These are phyloP conservation scores for Yamadazyma sp. DNA, from an alignment of 805 yeast genomes.

Conservation along the genomic window DNA sequence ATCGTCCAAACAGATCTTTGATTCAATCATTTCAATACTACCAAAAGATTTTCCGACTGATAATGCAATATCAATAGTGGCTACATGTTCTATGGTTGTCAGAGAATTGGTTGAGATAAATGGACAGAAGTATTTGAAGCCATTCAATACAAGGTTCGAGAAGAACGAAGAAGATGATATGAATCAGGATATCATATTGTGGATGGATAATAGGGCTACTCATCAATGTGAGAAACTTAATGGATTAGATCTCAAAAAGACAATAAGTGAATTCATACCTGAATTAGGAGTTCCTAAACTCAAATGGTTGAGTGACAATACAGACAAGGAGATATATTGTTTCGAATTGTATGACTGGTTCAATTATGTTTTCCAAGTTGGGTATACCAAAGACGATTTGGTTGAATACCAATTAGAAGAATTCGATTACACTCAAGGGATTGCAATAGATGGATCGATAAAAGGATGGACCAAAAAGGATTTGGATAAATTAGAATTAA, in stretches of 20 bases:
- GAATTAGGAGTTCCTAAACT: constrained; percentile 61
- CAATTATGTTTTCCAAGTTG: constrained; percentile 24
- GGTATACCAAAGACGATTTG: constrained; percentile 10
- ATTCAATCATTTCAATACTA: constrained; percentile 24
- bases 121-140: constrained; percentile 23
- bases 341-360: constrained; percentile 55
- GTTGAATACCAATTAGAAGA: constrained; percentile 7
- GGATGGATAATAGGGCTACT: constrained; percentile 56
- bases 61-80: constrained; percentile 35
- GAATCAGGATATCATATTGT: constrained; percentile 45
- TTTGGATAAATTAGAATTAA: constrained; percentile 20
- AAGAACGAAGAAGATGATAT: constrained; percentile 9
- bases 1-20: constrained; percentile 37
- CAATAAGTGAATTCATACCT: constrained; percentile 47
- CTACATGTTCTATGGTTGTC: constrained; percentile 61
- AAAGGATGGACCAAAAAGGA: constrained; percentile 47
- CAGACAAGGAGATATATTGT: constrained; percentile 24
- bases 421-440: constrained; percentile 3
- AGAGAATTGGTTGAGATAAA: constrained; percentile 17
- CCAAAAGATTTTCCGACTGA: constrained; percentile 3
- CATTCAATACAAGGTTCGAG: constrained; percentile 31
- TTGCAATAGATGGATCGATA: constrained; percentile 55
- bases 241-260: constrained; percentile 13
- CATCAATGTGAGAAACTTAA: constrained; percentile 31
- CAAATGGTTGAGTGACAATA: constrained; percentile 30